Conservation (phyloP, 805 yeast species). For the Candida coquimbonensis region DNA sequence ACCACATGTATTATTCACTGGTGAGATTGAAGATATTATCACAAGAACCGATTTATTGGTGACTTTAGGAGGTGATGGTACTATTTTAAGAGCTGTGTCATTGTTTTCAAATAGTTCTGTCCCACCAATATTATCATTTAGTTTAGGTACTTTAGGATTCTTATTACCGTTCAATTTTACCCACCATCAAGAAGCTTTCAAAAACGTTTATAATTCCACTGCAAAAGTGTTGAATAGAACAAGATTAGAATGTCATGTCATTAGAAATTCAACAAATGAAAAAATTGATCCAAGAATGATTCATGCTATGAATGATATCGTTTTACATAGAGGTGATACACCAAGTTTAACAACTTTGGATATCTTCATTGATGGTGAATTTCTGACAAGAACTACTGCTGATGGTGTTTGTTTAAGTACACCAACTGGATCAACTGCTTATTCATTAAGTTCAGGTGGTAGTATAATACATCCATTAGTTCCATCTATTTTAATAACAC, state of each 20-base stretch:
- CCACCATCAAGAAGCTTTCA: conserved; percentile 53
- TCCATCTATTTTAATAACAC: conserved; percentile 74
- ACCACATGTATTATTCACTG: conserved; percentile 48
- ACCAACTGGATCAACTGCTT: conserved; percentile 95
- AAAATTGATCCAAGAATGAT: conserved; percentile 27
- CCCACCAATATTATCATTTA: conserved; percentile 86
- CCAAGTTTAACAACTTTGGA: conserved; percentile 83
- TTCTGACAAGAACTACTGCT: conserved; percentile 82
- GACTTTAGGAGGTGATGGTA: conserved; percentile 95
- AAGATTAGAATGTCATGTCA: conserved; percentile 71
- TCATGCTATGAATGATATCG: conserved; percentile 91
- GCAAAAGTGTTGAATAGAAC: conserved; percentile 71
- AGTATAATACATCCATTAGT: conserved; percentile 88
- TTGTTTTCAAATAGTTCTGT: conserved; percentile 62
- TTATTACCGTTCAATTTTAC: conserved; percentile 78
- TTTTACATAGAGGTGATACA: conserved; percentile 78
- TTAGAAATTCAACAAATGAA: conserved; percentile 15
- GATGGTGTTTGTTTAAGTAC: conserved; percentile 84
- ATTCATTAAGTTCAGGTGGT: conserved; percentile 85
- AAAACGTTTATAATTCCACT: conserved; percentile 56
- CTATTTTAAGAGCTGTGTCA: conserved; percentile 78
- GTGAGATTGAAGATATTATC: conserved; percentile 48
- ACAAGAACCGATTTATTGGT: conserved; percentile 72
- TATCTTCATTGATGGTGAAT: conserved; percentile 77
- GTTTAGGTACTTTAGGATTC: conserved; percentile 88